Percentiles rank a stretch among this genome's conserved stretches.
Evolutionary conservation across 768 basidiomycete species (phyloP).

Genomic region (Leccinum variicolor): DNA sequence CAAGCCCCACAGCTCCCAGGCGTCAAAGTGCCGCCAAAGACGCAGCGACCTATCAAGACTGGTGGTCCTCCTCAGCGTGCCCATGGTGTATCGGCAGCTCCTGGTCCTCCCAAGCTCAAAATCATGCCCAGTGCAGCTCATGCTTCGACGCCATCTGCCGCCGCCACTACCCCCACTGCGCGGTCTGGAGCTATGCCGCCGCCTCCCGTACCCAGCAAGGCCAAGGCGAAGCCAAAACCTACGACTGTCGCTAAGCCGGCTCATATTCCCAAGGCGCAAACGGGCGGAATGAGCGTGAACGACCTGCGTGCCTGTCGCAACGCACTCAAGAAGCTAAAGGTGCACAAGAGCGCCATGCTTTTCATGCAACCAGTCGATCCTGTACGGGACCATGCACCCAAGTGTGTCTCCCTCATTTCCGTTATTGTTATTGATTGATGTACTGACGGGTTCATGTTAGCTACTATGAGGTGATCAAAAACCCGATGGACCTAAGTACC

Average conservation of each 20-base stretch:
- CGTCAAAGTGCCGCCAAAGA: slow-evolving; percentile 50
- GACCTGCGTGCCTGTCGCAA: slow-evolving; percentile 75
- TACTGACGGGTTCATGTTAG: slow-evolving; percentile 36
- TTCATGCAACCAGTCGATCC: slow-evolving; percentile 95
- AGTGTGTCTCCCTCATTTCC: slow-evolving; percentile 40
- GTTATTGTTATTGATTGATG: slow-evolving; percentile 1
- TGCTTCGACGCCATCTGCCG: slow-evolving; percentile 16
- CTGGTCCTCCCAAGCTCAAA: slow-evolving; percentile 56
- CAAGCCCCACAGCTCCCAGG: slow-evolving; percentile 49
- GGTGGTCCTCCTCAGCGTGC: slow-evolving; percentile 32
- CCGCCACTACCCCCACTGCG: slow-evolving; percentile 5
- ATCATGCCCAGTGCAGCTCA: slow-evolving; percentile 24
- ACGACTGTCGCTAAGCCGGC: slow-evolving; percentile 36
- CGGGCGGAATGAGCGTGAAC: slow-evolving; percentile 69
- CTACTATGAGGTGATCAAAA: slow-evolving; percentile 86
- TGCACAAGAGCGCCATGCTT: slow-evolving; percentile 66
- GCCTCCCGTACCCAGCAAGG: slow-evolving; percentile 29
- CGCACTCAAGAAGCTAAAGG: slow-evolving; percentile 74
- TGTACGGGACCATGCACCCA: slow-evolving; percentile 85
- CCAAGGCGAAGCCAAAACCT: slow-evolving; percentile 24
- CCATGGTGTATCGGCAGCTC: slow-evolving; percentile 26
- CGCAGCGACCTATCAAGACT: slow-evolving; percentile 31
- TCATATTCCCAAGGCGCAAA: slow-evolving; percentile 65
- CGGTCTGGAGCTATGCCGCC: slow-evolving; percentile 23
- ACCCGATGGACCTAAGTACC: slow-evolving; percentile 93